Percentiles rank a stretch among this genome's conserved stretches.
Conservation (phyloP, 2,329 filamentous ascomycete species). For the Fusarium paranaense region DNA sequence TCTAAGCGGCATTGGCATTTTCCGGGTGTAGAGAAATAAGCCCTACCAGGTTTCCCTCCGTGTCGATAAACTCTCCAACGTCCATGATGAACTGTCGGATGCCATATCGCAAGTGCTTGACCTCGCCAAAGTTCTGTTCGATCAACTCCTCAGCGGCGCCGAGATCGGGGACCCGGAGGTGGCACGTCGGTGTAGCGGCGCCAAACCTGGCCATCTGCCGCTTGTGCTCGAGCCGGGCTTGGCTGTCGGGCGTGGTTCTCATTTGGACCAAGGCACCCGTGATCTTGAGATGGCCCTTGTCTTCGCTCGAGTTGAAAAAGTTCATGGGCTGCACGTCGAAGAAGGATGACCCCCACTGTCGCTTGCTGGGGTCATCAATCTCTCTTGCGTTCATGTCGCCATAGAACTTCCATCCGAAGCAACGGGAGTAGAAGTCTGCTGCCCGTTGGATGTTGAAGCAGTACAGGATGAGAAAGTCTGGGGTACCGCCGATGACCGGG, state of each 20-base stretch:
- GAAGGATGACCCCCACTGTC: conserved; percentile 38
- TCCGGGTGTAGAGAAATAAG: conserved; percentile 39
- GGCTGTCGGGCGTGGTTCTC: conserved; percentile 13
- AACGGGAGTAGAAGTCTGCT: conserved; percentile 37
- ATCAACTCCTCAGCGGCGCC: conserved; percentile 37
- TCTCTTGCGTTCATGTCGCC: conserved; percentile 37
- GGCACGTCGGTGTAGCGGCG: conserved; percentile 31
- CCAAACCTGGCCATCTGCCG: conserved; percentile 26
- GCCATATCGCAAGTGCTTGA: conserved; percentile 40
- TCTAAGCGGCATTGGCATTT: conserved; percentile 29
- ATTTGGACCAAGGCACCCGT: conserved; percentile 38
- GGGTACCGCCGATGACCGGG: conserved; percentile 21
- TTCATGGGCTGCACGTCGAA: conserved; percentile 41
- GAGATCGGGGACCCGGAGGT: conserved; percentile 42
- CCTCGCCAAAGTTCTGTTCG: conserved; percentile 32
- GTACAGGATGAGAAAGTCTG: conserved; percentile 40
- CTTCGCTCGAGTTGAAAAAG: conserved; percentile 37
- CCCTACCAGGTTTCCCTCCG: conserved; percentile 43
- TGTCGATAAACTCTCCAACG: conserved; percentile 42
- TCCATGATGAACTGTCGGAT: conserved; percentile 42
- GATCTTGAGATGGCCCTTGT: conserved; percentile 14
- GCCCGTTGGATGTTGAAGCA: conserved; percentile 40
- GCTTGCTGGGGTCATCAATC: conserved; percentile 23
- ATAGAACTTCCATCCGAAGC: conserved; percentile 41
- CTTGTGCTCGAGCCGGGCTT: conserved; percentile 29